Evolutionary conservation across 2,329 filamentous ascomycete species (phyloP).

Genomic region (Diaporthe eres): DNA sequence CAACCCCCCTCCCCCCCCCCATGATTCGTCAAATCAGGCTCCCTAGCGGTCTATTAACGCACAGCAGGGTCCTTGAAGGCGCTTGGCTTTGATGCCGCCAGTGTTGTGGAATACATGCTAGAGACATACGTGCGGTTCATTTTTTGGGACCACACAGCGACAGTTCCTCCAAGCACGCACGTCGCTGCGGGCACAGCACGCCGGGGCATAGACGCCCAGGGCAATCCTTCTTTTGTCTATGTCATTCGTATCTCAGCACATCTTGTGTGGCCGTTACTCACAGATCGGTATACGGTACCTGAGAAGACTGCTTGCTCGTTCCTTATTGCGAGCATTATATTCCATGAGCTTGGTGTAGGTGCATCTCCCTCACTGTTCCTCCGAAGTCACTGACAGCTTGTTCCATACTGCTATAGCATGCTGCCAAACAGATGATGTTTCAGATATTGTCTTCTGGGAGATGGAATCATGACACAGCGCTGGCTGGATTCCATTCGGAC

Average conservation of each 20-base stretch:
- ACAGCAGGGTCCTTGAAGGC: not conserved
- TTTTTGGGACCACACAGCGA: not conserved
- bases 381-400: not conserved
- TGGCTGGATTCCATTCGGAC: not conserved
- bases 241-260: not conserved
- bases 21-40: too few relatives aligned
- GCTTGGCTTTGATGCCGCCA: not conserved
- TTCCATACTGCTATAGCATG: not conserved
- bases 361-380: not conserved
- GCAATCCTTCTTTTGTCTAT: not conserved
- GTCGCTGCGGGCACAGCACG: not conserved
- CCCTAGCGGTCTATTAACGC: not conserved
- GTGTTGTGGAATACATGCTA: not conserved
- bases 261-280: not conserved
- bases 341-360: not conserved
- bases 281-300: not conserved
- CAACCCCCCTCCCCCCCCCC: too few relatives aligned
- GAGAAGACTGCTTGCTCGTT: not conserved
- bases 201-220: not conserved
- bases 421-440: not conserved
- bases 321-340: not conserved
- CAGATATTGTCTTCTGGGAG: not conserved
- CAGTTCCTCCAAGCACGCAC: not conserved
- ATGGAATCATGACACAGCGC: not conserved
- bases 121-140: not conserved